Conservation (phyloP, 345 rosid species). For the Moricandia moricandioides region DNA sequence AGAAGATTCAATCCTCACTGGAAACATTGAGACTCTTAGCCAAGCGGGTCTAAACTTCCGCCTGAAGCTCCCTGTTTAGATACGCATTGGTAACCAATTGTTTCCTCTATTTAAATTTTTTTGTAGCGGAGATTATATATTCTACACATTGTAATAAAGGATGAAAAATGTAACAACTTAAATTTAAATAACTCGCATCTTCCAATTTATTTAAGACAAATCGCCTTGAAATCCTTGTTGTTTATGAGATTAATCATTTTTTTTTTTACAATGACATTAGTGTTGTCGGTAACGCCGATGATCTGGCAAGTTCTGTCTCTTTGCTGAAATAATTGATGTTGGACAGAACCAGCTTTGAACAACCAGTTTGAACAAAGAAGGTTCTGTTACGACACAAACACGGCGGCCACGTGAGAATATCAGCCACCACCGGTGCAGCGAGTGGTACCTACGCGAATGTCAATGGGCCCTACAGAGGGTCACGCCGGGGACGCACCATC, state of each 20-base stretch:
- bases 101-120: neutral
- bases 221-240: neutral
- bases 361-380: conserved; percentile 39
- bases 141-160: neutral
- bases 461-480: conserved; percentile 23
- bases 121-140: neutral
- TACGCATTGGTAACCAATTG: neutral
- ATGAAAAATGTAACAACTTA: neutral
- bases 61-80: conserved; percentile 11
- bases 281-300: conserved; percentile 21
- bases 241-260: neutral
- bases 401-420: conserved; percentile 36
- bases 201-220: neutral
- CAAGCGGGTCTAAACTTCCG: conserved; percentile 14
- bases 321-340: conserved; percentile 18
- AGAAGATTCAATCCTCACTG: conserved; percentile 54
- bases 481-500: conserved; percentile 39
- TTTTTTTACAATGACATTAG: conserved; percentile 1
- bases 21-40: conserved; percentile 54
- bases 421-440: conserved; percentile 34
- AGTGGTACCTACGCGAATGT: conserved; percentile 23
- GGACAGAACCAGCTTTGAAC: conserved; percentile 31
- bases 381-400: conserved; percentile 24
- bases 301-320: conserved; percentile 36
- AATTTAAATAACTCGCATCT: neutral